Conservation (phyloP, 2,329 filamentous ascomycete genomes). For the Penicillium sp. region DNA sequence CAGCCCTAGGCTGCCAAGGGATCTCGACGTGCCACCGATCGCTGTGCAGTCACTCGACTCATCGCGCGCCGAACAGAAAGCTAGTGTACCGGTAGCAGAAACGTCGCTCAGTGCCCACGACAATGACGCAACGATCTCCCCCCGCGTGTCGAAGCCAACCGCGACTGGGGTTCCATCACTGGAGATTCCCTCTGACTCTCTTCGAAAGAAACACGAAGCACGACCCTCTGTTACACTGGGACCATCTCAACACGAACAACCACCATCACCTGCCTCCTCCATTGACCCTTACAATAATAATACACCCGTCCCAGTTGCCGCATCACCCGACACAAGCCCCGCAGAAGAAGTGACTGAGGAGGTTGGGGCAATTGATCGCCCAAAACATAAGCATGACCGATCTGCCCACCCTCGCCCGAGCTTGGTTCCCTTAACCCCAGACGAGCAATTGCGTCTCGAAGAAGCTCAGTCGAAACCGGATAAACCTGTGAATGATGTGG, state of each 20-base stretch:
- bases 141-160: slow-evolving; percentile 18
- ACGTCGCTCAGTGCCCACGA: slow-evolving; percentile 24
- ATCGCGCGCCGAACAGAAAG: slow-evolving; percentile 37
- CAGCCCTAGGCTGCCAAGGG: slow-evolving; percentile 11
- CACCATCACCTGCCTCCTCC: slow-evolving; percentile 60
- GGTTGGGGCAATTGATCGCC: slow-evolving; percentile 45
- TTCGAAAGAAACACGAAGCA: slow-evolving; percentile 27
- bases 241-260: slow-evolving; percentile 32
- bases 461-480: slow-evolving; percentile 48
- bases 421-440: slow-evolving; percentile 50
- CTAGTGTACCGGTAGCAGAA: slow-evolving; percentile 16
- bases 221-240: slow-evolving; percentile 29
- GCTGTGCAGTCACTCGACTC: slow-evolving; percentile 51
- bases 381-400: slow-evolving; percentile 23
- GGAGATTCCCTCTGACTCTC: slow-evolving; percentile 15
- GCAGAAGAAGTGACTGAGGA: slow-evolving; percentile 55
- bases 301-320: slow-evolving; percentile 66
- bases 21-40: slow-evolving; percentile 8
- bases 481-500: slow-evolving; percentile 18
- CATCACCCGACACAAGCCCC: slow-evolving; percentile 71
- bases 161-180: slow-evolving; percentile 13
- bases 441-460: slow-evolving; percentile 57
- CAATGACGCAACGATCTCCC: slow-evolving; percentile 19
- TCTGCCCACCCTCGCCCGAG: slow-evolving; percentile 23
- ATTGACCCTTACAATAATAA: slow-evolving; percentile 66